Percentiles rank a stretch among this genome's conserved stretches.
phyloP scores from a whole-genome alignment of 345 rosid genomes.

The Sisymbrium altissimum region DNA sequence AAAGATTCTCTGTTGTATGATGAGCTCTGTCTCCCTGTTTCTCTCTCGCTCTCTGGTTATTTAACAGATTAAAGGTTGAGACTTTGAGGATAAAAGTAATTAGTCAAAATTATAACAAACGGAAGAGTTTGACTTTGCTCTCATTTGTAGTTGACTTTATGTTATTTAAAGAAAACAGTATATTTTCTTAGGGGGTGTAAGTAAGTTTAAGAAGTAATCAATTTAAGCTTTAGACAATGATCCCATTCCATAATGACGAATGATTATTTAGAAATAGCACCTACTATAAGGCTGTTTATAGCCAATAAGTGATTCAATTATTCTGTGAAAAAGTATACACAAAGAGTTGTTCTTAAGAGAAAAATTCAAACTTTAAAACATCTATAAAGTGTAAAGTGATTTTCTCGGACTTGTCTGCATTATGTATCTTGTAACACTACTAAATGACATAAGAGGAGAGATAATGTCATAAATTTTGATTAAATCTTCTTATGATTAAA shows the following conservation, averaged over 20 bases:
- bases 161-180: neutral
- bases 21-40: neutral
- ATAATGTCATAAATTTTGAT: neutral
- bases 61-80: neutral
- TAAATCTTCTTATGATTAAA: too few relatives aligned
- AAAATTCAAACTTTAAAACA: neutral
- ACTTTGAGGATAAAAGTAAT: constrained; percentile 5
- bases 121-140: constrained; percentile 1
- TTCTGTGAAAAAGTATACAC: too few relatives aligned
- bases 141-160: neutral
- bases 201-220: neutral
- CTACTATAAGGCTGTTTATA: neutral
- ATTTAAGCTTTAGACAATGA: neutral
- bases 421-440: neutral
- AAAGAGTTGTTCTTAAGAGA: neutral
- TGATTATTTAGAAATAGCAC: neutral
- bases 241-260: too few relatives aligned
- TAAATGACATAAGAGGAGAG: neutral
- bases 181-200: neutral
- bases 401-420: too few relatives aligned
- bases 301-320: neutral
- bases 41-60: neutral
- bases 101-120: neutral
- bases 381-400: neutral
- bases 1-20: neutral